Base-by-base conservation (phyloP, 495 filamentous ascomycete species). In the Terfezia boudieri region DNA sequence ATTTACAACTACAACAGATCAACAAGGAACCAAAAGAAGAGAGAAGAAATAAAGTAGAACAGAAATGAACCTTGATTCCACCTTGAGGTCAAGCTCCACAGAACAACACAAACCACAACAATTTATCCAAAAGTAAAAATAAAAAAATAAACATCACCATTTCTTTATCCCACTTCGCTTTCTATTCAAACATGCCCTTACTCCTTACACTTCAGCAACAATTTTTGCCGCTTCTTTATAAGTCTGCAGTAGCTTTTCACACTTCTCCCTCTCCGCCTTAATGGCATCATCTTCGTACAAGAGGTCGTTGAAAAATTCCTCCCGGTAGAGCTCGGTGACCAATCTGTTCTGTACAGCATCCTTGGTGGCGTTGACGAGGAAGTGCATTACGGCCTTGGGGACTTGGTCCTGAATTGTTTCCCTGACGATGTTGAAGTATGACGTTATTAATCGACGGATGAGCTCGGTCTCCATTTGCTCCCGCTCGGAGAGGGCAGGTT, bases 141-240 rank as follows among this genome's bases (percentile, higher is more conserved):
- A 32, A 32, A 32, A 32, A 32, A 20, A 20, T 20, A 20, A 20
- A 20, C 26, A 32, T 7, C 26, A 32, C 4, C 26, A 32, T 32
- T 32, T 32, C 26, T 32, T 32, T 4, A 32, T 32, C 26, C 26
- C 26, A 7, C 26, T 32, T 32, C 7, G 26, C 2, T 32, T 32
- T 32, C 26, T 32, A 32, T 32, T 32, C 20, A 32, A 32, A 32
- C 26, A 32, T 32, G 7, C 26, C 26, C 26, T 32, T 32, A 32
- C 26, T 32, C 26, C 12, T 46, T 46, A 46, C 50, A 98, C 90
- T 69, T 98, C 90, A 26, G 89, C 86, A 50, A 98, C 84, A 64
- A 98, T 98, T 72, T 89, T 94, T 37, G 88, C 87, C 11, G 90
- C 90, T 69, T 96, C 89, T 57, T 85, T 84, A 71, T 98, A 98